A percentile compares a stretch with the other conserved stretches of the same genome.
These are phyloP conservation scores for Yarrowia hollandica DNA, from an alignment of 805 yeast species.

Conservation along the genomic window DNA sequence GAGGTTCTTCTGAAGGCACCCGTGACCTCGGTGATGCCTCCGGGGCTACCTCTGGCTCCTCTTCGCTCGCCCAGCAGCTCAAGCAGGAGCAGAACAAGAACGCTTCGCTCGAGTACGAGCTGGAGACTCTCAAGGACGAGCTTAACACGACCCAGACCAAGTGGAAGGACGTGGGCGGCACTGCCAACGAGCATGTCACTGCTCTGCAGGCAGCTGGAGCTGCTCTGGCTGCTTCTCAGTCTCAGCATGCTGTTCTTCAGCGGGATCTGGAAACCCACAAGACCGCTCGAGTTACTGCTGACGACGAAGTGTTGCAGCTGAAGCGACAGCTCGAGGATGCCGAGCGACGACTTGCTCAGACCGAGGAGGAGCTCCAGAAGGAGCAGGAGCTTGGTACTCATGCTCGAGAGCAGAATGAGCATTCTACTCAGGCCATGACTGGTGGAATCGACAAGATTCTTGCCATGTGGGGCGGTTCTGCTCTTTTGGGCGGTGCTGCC, in stretches of 20 bases:
- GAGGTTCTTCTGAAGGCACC: background rate
- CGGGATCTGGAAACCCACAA: conserved; percentile 34
- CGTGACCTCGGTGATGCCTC: background rate
- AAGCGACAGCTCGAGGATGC: conserved; percentile 31
- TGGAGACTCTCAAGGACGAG: conserved; percentile 34
- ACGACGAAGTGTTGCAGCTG: conserved; percentile 32
- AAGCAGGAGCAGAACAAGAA: conserved; percentile 32
- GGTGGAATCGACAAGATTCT: conserved; percentile 35
- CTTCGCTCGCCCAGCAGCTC: conserved; percentile 1
- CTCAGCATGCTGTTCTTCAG: conserved; percentile 30
- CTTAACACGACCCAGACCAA: conserved; percentile 31
- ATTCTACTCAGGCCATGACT: conserved; percentile 34
- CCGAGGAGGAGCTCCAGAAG: conserved; percentile 34
- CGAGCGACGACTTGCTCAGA: conserved; percentile 28
- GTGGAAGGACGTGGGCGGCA: conserved; percentile 32
- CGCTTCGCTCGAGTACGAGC: conserved; percentile 35
- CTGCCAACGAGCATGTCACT: conserved; percentile 34
- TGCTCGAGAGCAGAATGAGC: conserved; percentile 33
- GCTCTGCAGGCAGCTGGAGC: conserved; percentile 36
- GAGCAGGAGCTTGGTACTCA: conserved; percentile 31
- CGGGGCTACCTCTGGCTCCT: background rate
- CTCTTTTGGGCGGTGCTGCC: conserved; percentile 29
- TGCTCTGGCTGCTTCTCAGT: conserved; percentile 36
- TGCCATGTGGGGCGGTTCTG: conserved; percentile 36
- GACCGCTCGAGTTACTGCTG: conserved; percentile 30